Percentiles rank a stretch among this genome's conserved stretches.
Conservation (phyloP, 2,329 filamentous ascomycete genomes). For the Cyphellophora europaea region DNA sequence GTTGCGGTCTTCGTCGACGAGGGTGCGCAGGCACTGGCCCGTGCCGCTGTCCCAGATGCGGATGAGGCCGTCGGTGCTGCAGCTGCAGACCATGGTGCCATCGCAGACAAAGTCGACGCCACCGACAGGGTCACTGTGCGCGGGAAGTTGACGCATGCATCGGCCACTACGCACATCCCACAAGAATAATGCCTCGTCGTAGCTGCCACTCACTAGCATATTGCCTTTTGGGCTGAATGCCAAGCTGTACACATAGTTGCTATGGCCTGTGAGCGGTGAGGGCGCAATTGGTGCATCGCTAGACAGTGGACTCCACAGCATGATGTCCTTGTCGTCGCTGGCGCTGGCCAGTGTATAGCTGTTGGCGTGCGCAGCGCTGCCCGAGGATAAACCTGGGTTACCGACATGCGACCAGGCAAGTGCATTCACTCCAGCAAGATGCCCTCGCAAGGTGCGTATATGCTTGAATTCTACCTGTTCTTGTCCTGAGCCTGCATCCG, state of each 20-base stretch:
- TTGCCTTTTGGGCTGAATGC: slow-evolving; percentile 98
- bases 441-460: slow-evolving; percentile 82
- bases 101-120: slow-evolving; percentile 90
- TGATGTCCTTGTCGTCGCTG: slow-evolving; percentile 91
- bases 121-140: slow-evolving; percentile 88
- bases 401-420: slow-evolving; percentile 92
- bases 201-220: slow-evolving; percentile 88
- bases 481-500: background rate
- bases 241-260: slow-evolving; percentile 91
- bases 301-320: slow-evolving; percentile 69
- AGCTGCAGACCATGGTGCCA: slow-evolving; percentile 84
- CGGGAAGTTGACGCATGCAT: slow-evolving; percentile 82
- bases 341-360: slow-evolving; percentile 79
- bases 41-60: slow-evolving; percentile 94
- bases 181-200: slow-evolving; percentile 92
- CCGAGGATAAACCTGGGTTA: slow-evolving; percentile 30
- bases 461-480: slow-evolving; percentile 57
- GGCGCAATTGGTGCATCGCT: slow-evolving; percentile 43
- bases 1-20: slow-evolving; percentile 94
- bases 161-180: slow-evolving; percentile 89
- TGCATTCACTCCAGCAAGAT: slow-evolving; percentile 85
- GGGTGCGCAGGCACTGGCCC: slow-evolving; percentile 85
- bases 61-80: slow-evolving; percentile 82
- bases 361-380: slow-evolving; percentile 74
- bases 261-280: slow-evolving; percentile 65